Conservation (phyloP, 768 basidiomycete species). For the Phylloporus arenicola region DNA sequence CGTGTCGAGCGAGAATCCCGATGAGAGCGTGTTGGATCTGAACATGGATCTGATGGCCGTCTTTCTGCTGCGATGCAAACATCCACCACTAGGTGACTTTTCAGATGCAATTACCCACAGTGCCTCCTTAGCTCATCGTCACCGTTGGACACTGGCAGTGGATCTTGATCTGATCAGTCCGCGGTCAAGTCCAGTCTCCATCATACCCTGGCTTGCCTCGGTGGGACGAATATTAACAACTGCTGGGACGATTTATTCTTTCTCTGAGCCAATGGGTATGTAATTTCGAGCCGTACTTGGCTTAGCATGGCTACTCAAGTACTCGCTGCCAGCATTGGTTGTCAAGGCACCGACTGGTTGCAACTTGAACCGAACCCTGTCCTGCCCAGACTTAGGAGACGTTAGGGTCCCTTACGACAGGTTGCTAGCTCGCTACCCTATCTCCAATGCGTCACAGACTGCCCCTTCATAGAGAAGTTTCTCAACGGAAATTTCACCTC, state of each 20-base stretch:
- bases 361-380: conserved; percentile 1
- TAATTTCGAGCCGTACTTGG: not conserved
- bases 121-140: conserved; percentile 15
- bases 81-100: not conserved
- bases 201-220: not conserved
- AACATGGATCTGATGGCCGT: conserved; percentile 3
- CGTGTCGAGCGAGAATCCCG: not conserved
- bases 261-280: not conserved
- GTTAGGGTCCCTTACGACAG: conserved; percentile 21
- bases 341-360: not conserved
- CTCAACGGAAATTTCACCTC: conserved; percentile 12
- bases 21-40: conserved; percentile 1
- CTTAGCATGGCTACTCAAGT: not conserved
- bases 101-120: not conserved
- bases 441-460: conserved; percentile 13
- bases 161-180: conserved; percentile 19
- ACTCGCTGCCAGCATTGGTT: not conserved
- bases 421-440: conserved; percentile 16
- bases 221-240: not conserved
- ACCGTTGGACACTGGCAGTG: conserved; percentile 1
- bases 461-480: conserved; percentile 12
- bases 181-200: not conserved
- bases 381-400: not conserved
- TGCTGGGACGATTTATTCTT: not conserved
- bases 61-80: not conserved